Evolutionary conservation across 208 protist species (phyloP).

Genomic region (Crithidia brevicula): DNA sequence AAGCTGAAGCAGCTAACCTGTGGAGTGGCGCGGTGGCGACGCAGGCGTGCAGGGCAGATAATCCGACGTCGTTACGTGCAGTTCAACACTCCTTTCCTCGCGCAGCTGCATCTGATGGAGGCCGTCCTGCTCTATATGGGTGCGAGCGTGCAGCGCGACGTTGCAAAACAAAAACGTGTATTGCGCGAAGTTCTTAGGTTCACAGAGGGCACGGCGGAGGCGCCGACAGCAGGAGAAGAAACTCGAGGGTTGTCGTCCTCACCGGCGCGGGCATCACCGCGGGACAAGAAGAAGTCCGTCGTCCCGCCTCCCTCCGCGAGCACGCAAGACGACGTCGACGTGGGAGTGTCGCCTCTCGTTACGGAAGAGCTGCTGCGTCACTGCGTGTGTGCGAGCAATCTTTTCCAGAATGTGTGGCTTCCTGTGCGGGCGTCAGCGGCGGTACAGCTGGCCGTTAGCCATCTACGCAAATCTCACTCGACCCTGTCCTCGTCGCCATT

Average conservation of each 20-base stretch:
- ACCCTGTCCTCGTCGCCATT: not conserved
- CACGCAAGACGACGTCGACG: not conserved
- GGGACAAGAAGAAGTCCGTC: slow-evolving; percentile 11
- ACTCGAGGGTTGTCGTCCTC: not conserved
- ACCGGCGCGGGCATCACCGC: not conserved
- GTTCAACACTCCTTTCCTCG: slow-evolving; percentile 63
- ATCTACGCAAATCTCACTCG: slow-evolving; percentile 17
- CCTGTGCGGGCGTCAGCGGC: slow-evolving; percentile 13
- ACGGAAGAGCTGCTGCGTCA: slow-evolving; percentile 27
- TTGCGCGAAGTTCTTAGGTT: slow-evolving; percentile 24
- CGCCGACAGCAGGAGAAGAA: not conserved
- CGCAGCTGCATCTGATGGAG: slow-evolving; percentile 64
- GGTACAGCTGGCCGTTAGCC: slow-evolving; percentile 24
- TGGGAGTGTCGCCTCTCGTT: not conserved
- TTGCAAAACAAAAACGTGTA: not conserved
- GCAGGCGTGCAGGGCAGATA: slow-evolving; percentile 49
- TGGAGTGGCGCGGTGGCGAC: slow-evolving; percentile 60
- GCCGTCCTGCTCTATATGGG: slow-evolving; percentile 44
- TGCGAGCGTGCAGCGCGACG: slow-evolving; percentile 7
- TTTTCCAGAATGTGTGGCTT: slow-evolving; percentile 31
- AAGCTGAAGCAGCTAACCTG: slow-evolving; percentile 79
- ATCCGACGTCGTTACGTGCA: slow-evolving; percentile 64
- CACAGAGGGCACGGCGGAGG: not conserved
- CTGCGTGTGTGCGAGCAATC: slow-evolving; percentile 22
- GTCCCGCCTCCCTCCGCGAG: not conserved